Evolutionary conservation across 2,329 filamentous ascomycete genomes (phyloP), one percentile per base, ranked within the genome.

Genomic region (Aspergillus sp.): DNA sequence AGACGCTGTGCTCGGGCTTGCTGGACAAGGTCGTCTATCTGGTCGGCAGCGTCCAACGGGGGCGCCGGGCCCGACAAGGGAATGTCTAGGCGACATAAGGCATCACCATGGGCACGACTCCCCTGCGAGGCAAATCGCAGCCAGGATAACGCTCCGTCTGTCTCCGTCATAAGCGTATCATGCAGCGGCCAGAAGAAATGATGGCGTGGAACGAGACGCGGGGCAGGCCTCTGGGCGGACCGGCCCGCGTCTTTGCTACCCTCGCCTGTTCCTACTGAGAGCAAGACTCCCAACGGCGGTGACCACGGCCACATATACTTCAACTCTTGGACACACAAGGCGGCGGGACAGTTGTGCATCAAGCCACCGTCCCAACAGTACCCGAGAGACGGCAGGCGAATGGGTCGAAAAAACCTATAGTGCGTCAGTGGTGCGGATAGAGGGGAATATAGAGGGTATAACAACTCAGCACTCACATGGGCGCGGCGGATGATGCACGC

Each of bases 351-450:
- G 31, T 47, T 47, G 31, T 47, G 29, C 29, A 19, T 32, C 45
- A 47, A 23, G 31, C 45, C 45, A 16, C 45, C 45, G 21, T 47
- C 45, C 45, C 45, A 47, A 32, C 45, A 47, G 19, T 47, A 25
- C 9, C 45, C 45, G 21, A 47, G 45, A 14, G 29, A 19, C 10
- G 45, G 17, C 45, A 47, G 32, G 10, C 14, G n/a, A 47, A 47
- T 32, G 10, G 45, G 45, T 6, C 45, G 23, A 47, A 47, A 47
- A 4, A 40, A 20, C 13, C 45, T 47, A 38, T 2, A 17, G 16
- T 47, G 14, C n/a, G 45, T 47, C 23, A 45, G 42, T n/a, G 10
- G 42, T 11, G 21, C 21, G 21, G 13, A 5, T 13, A n/a, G n/a
- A n/a, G n/a, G n/a, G n/a, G n/a, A n/a, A n/a, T n/a, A n/a, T n/a